These are phyloP conservation scores for Pseudogymnoascus sp. DNA, from an alignment of 2,329 filamentous ascomycete species.

Conservation along the genomic window DNA sequence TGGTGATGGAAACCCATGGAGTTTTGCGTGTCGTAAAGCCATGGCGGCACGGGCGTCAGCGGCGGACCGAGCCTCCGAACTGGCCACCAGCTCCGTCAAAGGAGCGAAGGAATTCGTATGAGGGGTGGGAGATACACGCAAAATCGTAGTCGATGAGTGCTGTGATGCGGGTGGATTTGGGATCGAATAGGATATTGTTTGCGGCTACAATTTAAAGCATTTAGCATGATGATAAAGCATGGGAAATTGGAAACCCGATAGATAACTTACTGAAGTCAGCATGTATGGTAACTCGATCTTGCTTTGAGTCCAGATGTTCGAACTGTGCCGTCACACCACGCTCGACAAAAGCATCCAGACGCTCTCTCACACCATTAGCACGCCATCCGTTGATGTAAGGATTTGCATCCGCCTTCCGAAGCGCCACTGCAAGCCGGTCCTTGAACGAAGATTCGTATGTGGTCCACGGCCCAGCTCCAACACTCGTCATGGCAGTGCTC, in stretches of 20 bases:
- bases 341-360: slow-evolving; percentile 26
- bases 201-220: slow-evolving; percentile 14
- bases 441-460: slow-evolving; percentile 26
- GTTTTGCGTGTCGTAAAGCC: slow-evolving; percentile 22
- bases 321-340: slow-evolving; percentile 24
- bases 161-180: slow-evolving; percentile 24
- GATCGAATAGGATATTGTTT: slow-evolving; percentile 27
- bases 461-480: slow-evolving; percentile 28
- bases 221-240: not conserved
- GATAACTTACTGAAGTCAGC: slow-evolving; percentile 27
- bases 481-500: slow-evolving; percentile 29
- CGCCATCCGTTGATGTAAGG: slow-evolving; percentile 29
- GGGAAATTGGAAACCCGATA: too few species aligned
- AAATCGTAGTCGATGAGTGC: slow-evolving; percentile 28
- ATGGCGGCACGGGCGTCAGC: slow-evolving; percentile 18
- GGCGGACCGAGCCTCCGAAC: slow-evolving; percentile 22
- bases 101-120: slow-evolving; percentile 25
- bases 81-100: slow-evolving; percentile 22
- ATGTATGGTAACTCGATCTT: slow-evolving; percentile 24
- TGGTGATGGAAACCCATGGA: slow-evolving; percentile 23
- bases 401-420: slow-evolving; percentile 23
- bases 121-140: slow-evolving; percentile 22
- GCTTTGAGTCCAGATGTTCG: slow-evolving; percentile 14
- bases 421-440: slow-evolving; percentile 23
- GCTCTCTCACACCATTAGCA: slow-evolving; percentile 26